Base-by-base conservation (phyloP, 208 protist species). In the Herpetomonas tarakana region DNA sequence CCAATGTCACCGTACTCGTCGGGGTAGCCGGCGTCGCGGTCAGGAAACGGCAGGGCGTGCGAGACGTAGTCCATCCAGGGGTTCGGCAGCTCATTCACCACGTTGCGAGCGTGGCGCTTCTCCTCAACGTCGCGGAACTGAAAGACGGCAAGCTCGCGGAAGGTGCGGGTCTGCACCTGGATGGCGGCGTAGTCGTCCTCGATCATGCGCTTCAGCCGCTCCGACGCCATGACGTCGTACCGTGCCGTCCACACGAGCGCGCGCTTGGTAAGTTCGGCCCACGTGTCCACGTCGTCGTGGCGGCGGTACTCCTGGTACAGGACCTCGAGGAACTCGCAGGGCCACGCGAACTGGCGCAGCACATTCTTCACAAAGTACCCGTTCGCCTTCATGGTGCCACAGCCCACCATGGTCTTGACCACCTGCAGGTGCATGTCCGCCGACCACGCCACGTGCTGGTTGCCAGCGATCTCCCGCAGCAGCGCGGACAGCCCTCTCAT, bases 1-100 rank as follows among this genome's bases (percentile, higher is more conserved):
- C 89, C 89, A 61, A 96, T 86, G 50, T 96, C 89, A 46, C 89
- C 89, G 70, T 96, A 96, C 76, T 96, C 89, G 50, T 96, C 86
- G 12, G 86, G 86, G 68, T 96, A 96, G 38, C 89, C 89, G 19
- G 86, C 83, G 63, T 96, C 89, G 51, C 89, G 77, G 71, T 96
- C 89, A 12, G 89, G 89, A 71, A 96, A 96, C 26, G 89, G 89
- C 58, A 96, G 65, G 22, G 89, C 86, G 66, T 96, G 89, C 49
- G 81, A 74, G 25, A 96, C 89, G 67, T 93, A 93, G 71, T 96
- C 89, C 6, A 80, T 81, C 78, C 83, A 91, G 29, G 89, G 89
- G 68, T 96, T 96, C 7, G 89, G 89, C 60, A 96, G 71, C 74
- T 96, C 85, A 54, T 82, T 91, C 39, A 85, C 69, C 45, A 76